phyloP scores from a whole-genome alignment of 768 basidiomycete genomes.

The Russula olivacea region DNA sequence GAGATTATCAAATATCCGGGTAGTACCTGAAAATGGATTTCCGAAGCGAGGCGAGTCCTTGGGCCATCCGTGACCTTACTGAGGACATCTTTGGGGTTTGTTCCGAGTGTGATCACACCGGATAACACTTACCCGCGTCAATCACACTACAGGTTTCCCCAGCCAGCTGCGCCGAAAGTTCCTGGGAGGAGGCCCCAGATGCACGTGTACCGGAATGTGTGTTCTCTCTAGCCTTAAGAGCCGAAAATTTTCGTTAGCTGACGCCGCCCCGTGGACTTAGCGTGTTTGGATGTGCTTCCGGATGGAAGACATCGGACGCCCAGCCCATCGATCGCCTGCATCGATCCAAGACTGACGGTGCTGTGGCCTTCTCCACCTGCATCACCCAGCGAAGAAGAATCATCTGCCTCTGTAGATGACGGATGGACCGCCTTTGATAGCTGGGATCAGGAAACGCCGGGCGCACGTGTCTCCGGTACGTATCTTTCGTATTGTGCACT shows the following conservation, averaged over 20 bases:
- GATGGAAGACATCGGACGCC: constrained; percentile 5
- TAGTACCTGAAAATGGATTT: constrained; percentile 9
- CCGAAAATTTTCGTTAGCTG: not conserved
- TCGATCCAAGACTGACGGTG: constrained; percentile 17
- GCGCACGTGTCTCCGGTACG: not conserved
- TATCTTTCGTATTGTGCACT: not conserved
- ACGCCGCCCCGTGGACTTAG: not conserved
- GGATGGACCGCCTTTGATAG: not conserved
- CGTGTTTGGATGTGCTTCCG: not conserved
- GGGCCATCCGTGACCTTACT: constrained; percentile 3
- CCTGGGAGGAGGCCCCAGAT: not conserved
- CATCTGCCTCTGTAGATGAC: not conserved
- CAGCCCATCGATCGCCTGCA: constrained; percentile 8
- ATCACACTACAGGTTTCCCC: constrained; percentile 1
- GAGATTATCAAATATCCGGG: not conserved
- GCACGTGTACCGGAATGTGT: constrained; percentile 6
- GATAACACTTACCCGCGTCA: not conserved
- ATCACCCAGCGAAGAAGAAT: constrained; percentile 2
- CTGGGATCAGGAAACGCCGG: not conserved
- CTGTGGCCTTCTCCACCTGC: constrained; percentile 8
- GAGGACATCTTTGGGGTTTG: constrained; percentile 13
- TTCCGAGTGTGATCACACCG: not conserved
- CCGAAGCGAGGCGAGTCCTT: constrained; percentile 6
- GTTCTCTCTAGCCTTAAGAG: not conserved
- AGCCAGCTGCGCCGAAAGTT: not conserved